Percentiles rank a stretch among this genome's conserved stretches.
Conservation (phyloP, 495 filamentous ascomycete genomes). For the Podospora australis region DNA sequence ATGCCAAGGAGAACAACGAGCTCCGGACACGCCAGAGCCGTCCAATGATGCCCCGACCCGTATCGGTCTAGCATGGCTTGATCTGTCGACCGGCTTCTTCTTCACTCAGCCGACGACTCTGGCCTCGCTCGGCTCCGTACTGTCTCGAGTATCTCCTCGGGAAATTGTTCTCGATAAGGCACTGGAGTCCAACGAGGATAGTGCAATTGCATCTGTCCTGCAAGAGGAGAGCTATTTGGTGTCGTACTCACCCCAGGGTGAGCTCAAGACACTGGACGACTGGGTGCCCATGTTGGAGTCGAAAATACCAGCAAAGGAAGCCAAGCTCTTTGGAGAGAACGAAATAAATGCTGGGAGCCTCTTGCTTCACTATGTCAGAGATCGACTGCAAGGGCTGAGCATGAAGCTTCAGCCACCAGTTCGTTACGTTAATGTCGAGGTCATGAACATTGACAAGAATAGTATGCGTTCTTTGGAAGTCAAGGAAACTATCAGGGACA, state of each 20-base stretch:
- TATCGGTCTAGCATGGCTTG: slow-evolving; percentile 85
- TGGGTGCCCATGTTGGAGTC: slow-evolving; percentile 76
- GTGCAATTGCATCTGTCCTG: slow-evolving; percentile 37
- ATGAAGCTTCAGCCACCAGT: slow-evolving; percentile 81
- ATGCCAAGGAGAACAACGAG: slow-evolving; percentile 1
- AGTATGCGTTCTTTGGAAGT: slow-evolving; percentile 88
- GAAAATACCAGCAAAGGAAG: slow-evolving; percentile 41
- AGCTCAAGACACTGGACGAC: slow-evolving; percentile 49
- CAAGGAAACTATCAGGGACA: slow-evolving; percentile 71
- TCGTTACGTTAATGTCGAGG: slow-evolving; percentile 61
- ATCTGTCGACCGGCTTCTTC: slow-evolving; percentile 90
- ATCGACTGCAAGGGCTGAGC: slow-evolving; percentile 67
- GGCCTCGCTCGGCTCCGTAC: slow-evolving; percentile 63
- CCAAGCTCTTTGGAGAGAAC: slow-evolving; percentile 35
- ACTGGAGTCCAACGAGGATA: slow-evolving; percentile 43
- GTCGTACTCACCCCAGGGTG: slow-evolving; percentile 43
- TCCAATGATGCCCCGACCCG: slow-evolving; percentile 20
- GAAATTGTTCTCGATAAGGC: slow-evolving; percentile 73
- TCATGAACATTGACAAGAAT: slow-evolving; percentile 87
- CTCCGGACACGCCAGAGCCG: slow-evolving; percentile 1
- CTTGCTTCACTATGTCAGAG: slow-evolving; percentile 75
- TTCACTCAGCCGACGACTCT: slow-evolving; percentile 76
- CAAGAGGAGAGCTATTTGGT: slow-evolving; percentile 54
- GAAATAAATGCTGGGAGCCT: slow-evolving; percentile 65
- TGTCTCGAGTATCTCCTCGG: slow-evolving; percentile 75